Base-by-base conservation (phyloP, 2,329 filamentous ascomycete species). In the Diaporthe sp. region DNA sequence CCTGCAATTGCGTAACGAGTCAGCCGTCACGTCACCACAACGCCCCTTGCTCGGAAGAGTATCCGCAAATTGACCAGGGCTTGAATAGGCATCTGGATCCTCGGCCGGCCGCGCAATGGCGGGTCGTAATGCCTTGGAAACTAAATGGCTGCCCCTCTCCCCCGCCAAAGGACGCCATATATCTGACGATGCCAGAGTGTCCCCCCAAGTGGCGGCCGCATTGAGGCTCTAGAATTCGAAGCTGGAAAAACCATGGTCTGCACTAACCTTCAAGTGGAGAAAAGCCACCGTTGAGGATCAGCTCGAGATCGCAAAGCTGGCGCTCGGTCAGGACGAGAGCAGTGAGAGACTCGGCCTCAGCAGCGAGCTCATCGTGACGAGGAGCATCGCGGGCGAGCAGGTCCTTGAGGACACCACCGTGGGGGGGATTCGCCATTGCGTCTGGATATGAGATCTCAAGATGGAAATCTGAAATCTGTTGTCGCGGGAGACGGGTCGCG, bases 251-350 rank as follows among this genome's bases (percentile, higher is more conserved):
- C 28, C n/a, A 25, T n/a, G 25, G 55, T 22, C 42, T 44, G 42
- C 58, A 90, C 92, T 78, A 82, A 97, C 96, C 97, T 92, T 99
- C 96, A 55, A 99, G 92, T 76, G 97, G 97, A 79, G 96, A 98
- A 89, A 99, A 99, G 79, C 97, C 97, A 84, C 97, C 97, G 86
- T 95, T 98, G 85, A 99, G 92, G 83, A 99, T 95, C 86, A 99
- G 88, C 87, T 99, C 97, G 80, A 99, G 90, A 90, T 99, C 97
- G 87, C 97, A 99, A 68, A 99, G 92, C 87, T 99, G 97, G 82
- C 97, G 93, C 90, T 99, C 97, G 71, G 91, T 94, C 79, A 99
- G 92, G 76, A 94, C 88, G 80, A 99, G 90, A 51, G 96, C 94
- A 51, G 95, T 95, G 61, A 98, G 92, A 44, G 84, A 93, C 89